Base-by-base conservation (phyloP, 768 basidiomycete species). In the Leccinum broughii region DNA sequence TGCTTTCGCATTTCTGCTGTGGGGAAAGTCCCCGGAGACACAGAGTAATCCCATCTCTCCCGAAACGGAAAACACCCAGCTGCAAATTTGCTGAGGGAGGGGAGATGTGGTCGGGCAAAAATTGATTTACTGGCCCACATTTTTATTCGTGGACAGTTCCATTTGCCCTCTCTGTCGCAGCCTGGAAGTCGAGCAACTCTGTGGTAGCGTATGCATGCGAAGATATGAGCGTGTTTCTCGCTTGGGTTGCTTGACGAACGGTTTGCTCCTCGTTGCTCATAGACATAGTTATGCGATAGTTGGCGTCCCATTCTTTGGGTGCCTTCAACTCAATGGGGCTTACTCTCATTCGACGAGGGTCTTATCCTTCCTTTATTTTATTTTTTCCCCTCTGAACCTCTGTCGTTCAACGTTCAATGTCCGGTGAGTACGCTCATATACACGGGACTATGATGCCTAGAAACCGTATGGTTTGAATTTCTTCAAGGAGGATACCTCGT, bases 1-100 rank as follows among this genome's bases (percentile, higher is more conserved):
- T 58, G 71, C 78, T 80, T 80, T 80, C 76, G 62, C 57, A 58
- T 63, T 80, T 77, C 63, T 50, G 87, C 90, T 91, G 90, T 87
- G 90, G 90, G 90, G 89, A 91, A 92, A 91, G 90, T 91, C 90
- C 88, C 90, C 90, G 90, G 90, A 91, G 90, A 83, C 75, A 82
- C 87, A 87, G 89, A 89, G 85, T 70, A 61, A 68, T 68, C 76
- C 81, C 74, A 77, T 77, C 80, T 83, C 77, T 73, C 77, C 79
- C 79, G 64, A 55, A 67, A 79, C 66, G 89, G 89, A 89, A 87
- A 91, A 81, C 88, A 72, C 78, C 87, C 84, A 81, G 80, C 85
- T 80, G 77, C 76, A 90, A 88, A 84, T 81, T 81, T 81, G 85
- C 80, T 82, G 83, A 86, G 83, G 75, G 64, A 79, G 64, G 80